Base-by-base conservation (phyloP, 75 land plant species). In the Cunninghamia lanceolata region DNA sequence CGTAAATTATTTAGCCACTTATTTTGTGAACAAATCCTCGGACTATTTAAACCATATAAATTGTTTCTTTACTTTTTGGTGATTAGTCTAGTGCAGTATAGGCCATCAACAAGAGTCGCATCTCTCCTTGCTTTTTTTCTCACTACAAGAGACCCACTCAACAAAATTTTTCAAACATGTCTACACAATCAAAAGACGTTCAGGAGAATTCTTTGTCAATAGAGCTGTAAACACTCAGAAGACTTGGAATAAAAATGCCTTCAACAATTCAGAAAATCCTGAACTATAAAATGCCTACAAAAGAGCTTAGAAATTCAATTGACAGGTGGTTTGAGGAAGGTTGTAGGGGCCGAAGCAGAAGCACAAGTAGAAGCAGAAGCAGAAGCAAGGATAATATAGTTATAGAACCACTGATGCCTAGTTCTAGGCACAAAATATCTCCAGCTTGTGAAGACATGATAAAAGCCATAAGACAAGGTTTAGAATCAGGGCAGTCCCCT, bases 401-500 rank as follows among this genome's bases (percentile, higher is more conserved):
- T 34, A 73, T 73, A 73, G 75, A 73, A 32, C 36, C 75, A 3
- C 11, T 34, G 2, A 7, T 63, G 21, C 63, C 63, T 56, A 70
- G 35, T 9, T 9, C 75, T 14, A 73, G 38, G 34, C 15, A 73
- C 13, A 73, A 73, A 8, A 14, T 73, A 10, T 73, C 75, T 73
- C 34, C 34, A 10, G 16, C 34, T 34, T 73, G 34, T 73, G 75
- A 53, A 42, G 46, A 25, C 50, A 83, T 56, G 19, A 32, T 87
- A 8, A 39, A 42, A 63, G 70, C 83, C 2, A 66, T 83, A 21
- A 83, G 63, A 47, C 9, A 52, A 36, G 87, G 87, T 14, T 84
- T 87, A 4, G 3, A 87, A 50, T 28, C n/a, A 17, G 87, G 87
- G 8, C n/a, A 46, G 0, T 82, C 68, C 39, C 87, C 87, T 1